A percentile compares a stretch with the other conserved stretches of the same genome.
These are phyloP conservation scores for Penicillium herquei DNA, from an alignment of 495 filamentous ascomycete genomes.

Conservation along the genomic window DNA sequence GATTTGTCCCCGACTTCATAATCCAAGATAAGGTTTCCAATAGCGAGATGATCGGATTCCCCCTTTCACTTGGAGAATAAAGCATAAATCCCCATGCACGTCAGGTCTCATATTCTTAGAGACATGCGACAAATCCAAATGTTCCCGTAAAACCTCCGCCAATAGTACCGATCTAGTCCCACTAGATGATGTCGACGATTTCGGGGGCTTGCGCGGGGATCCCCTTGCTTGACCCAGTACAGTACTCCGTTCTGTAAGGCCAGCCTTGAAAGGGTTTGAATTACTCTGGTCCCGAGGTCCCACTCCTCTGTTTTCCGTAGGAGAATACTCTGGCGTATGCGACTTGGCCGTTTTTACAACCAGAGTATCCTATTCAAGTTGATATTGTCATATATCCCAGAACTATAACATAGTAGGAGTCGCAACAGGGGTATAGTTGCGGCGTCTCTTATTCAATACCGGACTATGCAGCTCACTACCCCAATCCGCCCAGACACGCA, in stretches of 20 bases:
- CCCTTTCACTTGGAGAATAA: background rate
- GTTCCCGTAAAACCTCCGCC: background rate
- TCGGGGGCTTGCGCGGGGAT: constrained; percentile 14
- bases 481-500: constrained; percentile 9
- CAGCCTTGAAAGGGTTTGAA: constrained; percentile 10
- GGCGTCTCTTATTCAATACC: background rate
- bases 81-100: background rate
- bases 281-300: background rate
- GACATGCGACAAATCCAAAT: background rate
- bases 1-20: constrained; percentile 21
- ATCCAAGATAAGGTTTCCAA: constrained; percentile 24
- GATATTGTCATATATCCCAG: too few relatives aligned
- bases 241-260: constrained; percentile 13
- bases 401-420: too few relatives aligned
- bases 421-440: too few relatives aligned
- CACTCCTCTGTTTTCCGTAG: too few relatives aligned
- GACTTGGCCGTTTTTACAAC: constrained; percentile 25
- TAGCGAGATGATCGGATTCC: constrained; percentile 18
- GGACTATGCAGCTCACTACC: constrained; percentile 8
- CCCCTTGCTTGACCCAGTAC: constrained; percentile 26
- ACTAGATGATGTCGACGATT: constrained; percentile 10
- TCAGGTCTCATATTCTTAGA: constrained; percentile 1
- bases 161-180: constrained; percentile 7
- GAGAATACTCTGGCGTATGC: constrained; percentile 7
- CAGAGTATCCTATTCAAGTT: constrained; percentile 1